Percentiles rank a stretch among this genome's conserved stretches.
Evolutionary conservation across 2,329 filamentous ascomycete species (phyloP).

Genomic region (Claviceps quebecensis): DNA sequence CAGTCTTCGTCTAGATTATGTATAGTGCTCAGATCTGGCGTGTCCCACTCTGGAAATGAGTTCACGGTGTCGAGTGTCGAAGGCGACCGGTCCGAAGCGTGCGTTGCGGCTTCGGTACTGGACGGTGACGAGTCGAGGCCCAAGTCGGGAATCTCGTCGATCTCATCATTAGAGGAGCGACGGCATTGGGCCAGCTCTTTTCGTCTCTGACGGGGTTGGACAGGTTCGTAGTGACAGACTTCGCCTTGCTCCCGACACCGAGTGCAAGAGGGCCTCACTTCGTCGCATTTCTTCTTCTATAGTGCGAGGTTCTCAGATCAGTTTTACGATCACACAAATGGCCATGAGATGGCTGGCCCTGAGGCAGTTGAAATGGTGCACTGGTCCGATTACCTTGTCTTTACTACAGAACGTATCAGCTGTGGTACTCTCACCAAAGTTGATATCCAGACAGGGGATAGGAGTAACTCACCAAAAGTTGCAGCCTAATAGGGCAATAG

Average conservation of each 20-base stretch:
- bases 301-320: not conserved
- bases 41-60: conserved; percentile 10
- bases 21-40: not conserved
- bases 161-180: not conserved
- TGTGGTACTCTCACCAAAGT: not conserved
- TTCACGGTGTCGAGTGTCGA: conserved; percentile 5
- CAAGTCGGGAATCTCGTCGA: not conserved
- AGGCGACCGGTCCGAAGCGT: conserved; percentile 3
- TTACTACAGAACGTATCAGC: conserved; percentile 25
- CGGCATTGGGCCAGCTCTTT: conserved; percentile 13
- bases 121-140: not conserved
- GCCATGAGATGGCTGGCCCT: not conserved
- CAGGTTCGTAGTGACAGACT: conserved; percentile 36
- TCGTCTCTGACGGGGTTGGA: conserved; percentile 26
- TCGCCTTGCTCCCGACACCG: conserved; percentile 35
- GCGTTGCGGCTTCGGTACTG: not conserved
- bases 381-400: conserved; percentile 31
- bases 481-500: conserved; percentile 26
- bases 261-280: conserved; percentile 34
- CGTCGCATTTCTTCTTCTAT: conserved; percentile 46
- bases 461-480: conserved; percentile 32
- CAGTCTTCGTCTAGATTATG: not conserved
- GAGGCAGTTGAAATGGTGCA: not conserved
- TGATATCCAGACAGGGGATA: not conserved
- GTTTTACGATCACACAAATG: not conserved